Evolutionary conservation across 2,329 filamentous ascomycete genomes (phyloP), one percentile per base, ranked within the genome.

Genomic region (Alternaria novae-zelandiae): DNA sequence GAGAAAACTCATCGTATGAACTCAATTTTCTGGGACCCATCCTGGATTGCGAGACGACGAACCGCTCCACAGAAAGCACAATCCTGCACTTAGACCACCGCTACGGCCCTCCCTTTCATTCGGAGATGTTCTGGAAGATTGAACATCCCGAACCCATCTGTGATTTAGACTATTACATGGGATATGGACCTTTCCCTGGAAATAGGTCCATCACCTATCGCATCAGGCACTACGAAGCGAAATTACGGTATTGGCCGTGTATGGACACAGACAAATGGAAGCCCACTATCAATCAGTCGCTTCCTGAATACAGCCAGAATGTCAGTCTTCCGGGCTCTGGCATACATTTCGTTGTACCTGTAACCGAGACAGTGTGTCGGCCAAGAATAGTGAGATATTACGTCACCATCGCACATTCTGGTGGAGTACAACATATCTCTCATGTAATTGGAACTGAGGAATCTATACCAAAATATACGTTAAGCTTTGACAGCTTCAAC

Each of bases 401-500:
- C 8, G 32, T 36, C 32, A 36, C 15, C 15, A 36, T 36, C 7
- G 9, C 32, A 36, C 32, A 36, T 4, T 0, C 8, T 36, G 15
- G 32, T 0, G 32, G 32, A 36, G 4, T 15, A n/a, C 32, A 36
- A 10, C 32, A 36, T 5, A 1, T 36, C 32, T 8, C 30, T 15
- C 8, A 8, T 4, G 3, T 2, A 0, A 15, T 32, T 7, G 6
- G 13, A 11, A 13, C 8, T 13, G 30, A 8, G 4, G 7, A 8
- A 36, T 9, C 7, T 15, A 1, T 36, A 8, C 30, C 30, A 2
- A 4, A 8, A 1, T 36, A 36, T 7, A 2, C 6, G 6, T 8
- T 0, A 8, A 0, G 4, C 4, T 36, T 36, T 12, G 2, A 2
- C 6, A 5, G 4, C 7, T 36, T 36, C 1, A n/a, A 36, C 15